Conservation (phyloP, 2,329 filamentous ascomycete genomes). For the Acrocalymma vagum region DNA sequence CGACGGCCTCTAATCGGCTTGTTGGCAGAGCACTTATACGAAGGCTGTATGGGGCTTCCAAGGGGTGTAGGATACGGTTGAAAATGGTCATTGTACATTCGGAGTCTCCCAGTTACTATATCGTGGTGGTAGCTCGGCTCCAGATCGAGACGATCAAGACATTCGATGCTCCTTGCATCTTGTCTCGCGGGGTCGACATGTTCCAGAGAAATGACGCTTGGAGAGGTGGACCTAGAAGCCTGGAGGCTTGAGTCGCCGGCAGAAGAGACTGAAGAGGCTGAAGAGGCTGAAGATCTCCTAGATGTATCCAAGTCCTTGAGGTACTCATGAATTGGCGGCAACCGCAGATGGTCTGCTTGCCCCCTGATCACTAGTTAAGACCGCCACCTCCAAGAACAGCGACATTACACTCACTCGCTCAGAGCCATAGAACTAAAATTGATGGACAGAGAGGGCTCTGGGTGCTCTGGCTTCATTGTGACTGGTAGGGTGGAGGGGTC, state of each 20-base stretch:
- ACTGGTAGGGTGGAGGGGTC: too few relatives aligned
- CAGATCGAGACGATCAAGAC: too few relatives aligned
- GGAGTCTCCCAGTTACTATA: slow-evolving; percentile 8
- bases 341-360: neutral
- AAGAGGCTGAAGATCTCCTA: slow-evolving; percentile 14
- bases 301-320: slow-evolving; percentile 14
- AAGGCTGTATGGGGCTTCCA: too few relatives aligned
- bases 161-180: too few relatives aligned
- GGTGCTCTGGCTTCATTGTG: neutral
- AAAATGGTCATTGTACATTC: slow-evolving; percentile 7
- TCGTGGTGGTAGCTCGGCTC: slow-evolving; percentile 7
- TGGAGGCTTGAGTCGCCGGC: slow-evolving; percentile 1
- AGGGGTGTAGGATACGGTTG: slow-evolving; percentile 10
- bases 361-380: neutral
- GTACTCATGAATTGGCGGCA: slow-evolving; percentile 13
- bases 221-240: slow-evolving; percentile 15
- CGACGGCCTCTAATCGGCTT: neutral
- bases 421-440: too few relatives aligned
- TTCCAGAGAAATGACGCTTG: slow-evolving; percentile 10
- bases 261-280: slow-evolving; percentile 12
- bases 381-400: too few relatives aligned
- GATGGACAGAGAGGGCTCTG: too few relatives aligned
- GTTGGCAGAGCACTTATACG: slow-evolving; percentile 1
- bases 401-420: too few relatives aligned
- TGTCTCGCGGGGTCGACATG: too few relatives aligned